phyloP scores from a whole-genome alignment of 352 stramenopile species.

The Globisporangium mamillatum region DNA sequence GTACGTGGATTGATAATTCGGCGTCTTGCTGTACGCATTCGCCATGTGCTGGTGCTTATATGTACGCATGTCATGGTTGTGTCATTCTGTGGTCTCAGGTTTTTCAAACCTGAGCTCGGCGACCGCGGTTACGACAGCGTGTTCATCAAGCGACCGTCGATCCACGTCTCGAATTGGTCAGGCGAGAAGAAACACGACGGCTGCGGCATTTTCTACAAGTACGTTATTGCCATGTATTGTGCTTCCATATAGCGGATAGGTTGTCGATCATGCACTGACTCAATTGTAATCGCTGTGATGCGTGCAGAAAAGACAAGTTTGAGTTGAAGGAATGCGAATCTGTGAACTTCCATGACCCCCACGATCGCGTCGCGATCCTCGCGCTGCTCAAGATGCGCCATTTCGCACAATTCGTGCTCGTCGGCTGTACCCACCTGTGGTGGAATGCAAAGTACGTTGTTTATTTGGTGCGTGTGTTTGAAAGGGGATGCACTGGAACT shows the following conservation, averaged over 20 bases:
- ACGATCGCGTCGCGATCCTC: constrained; percentile 84
- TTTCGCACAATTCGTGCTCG: constrained; percentile 76
- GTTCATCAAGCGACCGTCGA: constrained; percentile 82
- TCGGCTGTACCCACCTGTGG: constrained; percentile 84
- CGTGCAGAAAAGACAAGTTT: constrained; percentile 76
- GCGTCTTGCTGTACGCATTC: not conserved
- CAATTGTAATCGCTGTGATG: not conserved
- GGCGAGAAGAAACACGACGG: constrained; percentile 87
- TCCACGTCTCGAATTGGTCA: constrained; percentile 84
- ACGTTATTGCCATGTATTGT: constrained; percentile 10
- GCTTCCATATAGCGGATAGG: not conserved
- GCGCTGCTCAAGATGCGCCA: constrained; percentile 81
- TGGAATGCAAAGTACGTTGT: constrained; percentile 80
- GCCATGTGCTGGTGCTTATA: not conserved
- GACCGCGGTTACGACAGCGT: constrained; percentile 83
- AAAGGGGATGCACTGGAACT: not conserved
- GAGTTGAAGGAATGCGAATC: constrained; percentile 83
- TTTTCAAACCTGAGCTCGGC: constrained; percentile 75
- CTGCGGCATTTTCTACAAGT: constrained; percentile 89
- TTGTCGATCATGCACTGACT: not conserved
- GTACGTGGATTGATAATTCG: constrained; percentile 29
- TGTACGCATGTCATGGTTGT: constrained; percentile 1
- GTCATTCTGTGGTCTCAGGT: constrained; percentile 28
- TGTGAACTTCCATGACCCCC: constrained; percentile 84
- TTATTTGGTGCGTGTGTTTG: not conserved